phyloP scores from a whole-genome alignment of 192 early-diverging fungal species.

The Umbelopsis sp. region DNA sequence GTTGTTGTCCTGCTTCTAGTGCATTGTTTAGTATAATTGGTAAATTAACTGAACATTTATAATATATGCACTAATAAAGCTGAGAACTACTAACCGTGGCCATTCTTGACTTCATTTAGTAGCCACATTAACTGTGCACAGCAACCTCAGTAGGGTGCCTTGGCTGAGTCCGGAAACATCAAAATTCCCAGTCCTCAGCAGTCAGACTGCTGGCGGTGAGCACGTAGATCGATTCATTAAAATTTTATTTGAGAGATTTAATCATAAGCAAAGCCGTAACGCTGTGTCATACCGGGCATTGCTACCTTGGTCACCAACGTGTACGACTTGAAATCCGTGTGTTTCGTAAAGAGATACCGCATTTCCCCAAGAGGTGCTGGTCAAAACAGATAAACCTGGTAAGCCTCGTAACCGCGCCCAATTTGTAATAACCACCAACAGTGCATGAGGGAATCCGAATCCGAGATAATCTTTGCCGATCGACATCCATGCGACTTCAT shows the following conservation, averaged over 20 bases:
- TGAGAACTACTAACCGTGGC: background rate
- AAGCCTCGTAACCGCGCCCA: background rate
- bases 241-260: background rate
- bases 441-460: background rate
- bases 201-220: background rate
- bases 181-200: background rate
- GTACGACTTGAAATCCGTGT: background rate
- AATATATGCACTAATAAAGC: background rate
- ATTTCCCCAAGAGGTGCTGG: background rate
- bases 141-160: background rate
- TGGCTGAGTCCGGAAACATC: background rate
- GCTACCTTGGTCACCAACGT: background rate
- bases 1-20: background rate
- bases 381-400: background rate
- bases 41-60: background rate
- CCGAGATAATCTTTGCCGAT: background rate
- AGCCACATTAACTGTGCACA: background rate
- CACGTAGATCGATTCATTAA: background rate
- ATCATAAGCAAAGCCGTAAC: conserved; percentile 2
- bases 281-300: background rate
- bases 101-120: background rate
- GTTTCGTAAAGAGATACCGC: background rate
- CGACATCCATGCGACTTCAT: background rate
- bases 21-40: background rate
- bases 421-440: background rate